These are phyloP conservation scores for Nakazawaea ishiwadae DNA, from an alignment of 805 yeast genomes.

Conservation along the genomic window DNA sequence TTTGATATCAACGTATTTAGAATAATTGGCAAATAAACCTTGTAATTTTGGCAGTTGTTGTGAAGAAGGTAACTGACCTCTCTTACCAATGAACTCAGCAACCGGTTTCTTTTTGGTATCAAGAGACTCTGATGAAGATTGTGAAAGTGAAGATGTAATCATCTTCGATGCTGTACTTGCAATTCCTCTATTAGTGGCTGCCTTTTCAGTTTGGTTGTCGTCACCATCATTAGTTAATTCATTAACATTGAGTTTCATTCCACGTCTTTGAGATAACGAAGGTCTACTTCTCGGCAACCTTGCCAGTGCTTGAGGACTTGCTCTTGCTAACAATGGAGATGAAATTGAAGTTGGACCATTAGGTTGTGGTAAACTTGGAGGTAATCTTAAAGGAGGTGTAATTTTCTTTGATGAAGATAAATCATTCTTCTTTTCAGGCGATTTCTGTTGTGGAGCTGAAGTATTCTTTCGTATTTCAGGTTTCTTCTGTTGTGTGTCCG, in stretches of 20 bases:
- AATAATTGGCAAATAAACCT: slow-evolving; percentile 77
- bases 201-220: background rate
- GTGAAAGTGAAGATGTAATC: slow-evolving; percentile 16
- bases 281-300: slow-evolving; percentile 29
- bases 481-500: background rate
- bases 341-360: slow-evolving; percentile 3
- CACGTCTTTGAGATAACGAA: slow-evolving; percentile 49
- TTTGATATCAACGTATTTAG: slow-evolving; percentile 85
- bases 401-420: slow-evolving; percentile 3
- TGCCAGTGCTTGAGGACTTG: slow-evolving; percentile 10
- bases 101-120: slow-evolving; percentile 15
- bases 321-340: slow-evolving; percentile 6
- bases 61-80: slow-evolving; percentile 18
- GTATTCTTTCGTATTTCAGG: background rate
- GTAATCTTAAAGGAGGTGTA: slow-evolving; percentile 12
- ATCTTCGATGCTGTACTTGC: slow-evolving; percentile 13
- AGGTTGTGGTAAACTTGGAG: slow-evolving; percentile 12
- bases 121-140: slow-evolving; percentile 13
- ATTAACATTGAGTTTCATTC: slow-evolving; percentile 43
- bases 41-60: slow-evolving; percentile 32
- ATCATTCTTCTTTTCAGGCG: background rate
- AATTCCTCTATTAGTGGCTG: background rate
- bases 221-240: slow-evolving; percentile 8
- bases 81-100: slow-evolving; percentile 20
- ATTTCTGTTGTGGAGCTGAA: slow-evolving; percentile 10